A percentile compares a stretch with the other conserved stretches of the same genome.
Evolutionary conservation across 2,329 filamentous ascomycete species (phyloP).

Genomic region (Ascochyta pisi): DNA sequence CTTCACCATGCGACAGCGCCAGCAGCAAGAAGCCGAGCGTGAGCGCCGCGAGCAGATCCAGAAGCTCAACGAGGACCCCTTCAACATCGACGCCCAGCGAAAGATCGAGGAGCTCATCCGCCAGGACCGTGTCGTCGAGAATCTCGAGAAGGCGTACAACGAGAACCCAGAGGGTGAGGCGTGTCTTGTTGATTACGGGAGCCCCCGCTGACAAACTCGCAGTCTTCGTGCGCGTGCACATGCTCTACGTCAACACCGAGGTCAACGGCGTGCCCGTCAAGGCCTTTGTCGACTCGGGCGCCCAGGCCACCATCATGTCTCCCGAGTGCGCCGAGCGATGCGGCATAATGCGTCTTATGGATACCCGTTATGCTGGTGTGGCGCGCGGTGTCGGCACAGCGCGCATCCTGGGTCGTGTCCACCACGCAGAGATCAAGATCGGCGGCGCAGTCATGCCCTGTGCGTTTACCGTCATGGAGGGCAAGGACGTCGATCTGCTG

Average conservation of each 20-base stretch:
- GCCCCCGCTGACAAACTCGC: slow-evolving; percentile 23
- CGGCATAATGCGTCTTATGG: slow-evolving; percentile 94
- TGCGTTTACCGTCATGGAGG: slow-evolving; percentile 99
- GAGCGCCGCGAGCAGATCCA: slow-evolving; percentile 84
- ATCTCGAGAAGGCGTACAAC: slow-evolving; percentile 94
- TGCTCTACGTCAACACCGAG: slow-evolving; percentile 95
- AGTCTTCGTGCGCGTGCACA: slow-evolving; percentile 95
- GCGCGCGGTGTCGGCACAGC: slow-evolving; percentile 94
- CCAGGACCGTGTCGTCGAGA: slow-evolving; percentile 92
- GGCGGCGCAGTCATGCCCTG: slow-evolving; percentile 86
- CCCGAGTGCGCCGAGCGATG: slow-evolving; percentile 89
- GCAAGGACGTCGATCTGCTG: slow-evolving; percentile 91
- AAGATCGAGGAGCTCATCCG: slow-evolving; percentile 98
- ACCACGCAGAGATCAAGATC: slow-evolving; percentile 94
- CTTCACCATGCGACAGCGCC: slow-evolving; percentile 70
- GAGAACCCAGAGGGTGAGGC: slow-evolving; percentile 90
- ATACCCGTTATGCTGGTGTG: slow-evolving; percentile 88
- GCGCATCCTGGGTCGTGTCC: slow-evolving; percentile 91
- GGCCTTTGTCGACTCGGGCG: slow-evolving; percentile 95
- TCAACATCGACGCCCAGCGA: slow-evolving; percentile 88
- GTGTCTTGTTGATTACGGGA: neutral
- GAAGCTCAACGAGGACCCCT: slow-evolving; percentile 89
- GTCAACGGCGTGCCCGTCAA: slow-evolving; percentile 94
- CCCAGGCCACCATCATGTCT: slow-evolving; percentile 99
- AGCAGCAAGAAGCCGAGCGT: slow-evolving; percentile 74